Base-by-base conservation (phyloP, 164 flowering plant species). In the Brasenia schreberi region DNA sequence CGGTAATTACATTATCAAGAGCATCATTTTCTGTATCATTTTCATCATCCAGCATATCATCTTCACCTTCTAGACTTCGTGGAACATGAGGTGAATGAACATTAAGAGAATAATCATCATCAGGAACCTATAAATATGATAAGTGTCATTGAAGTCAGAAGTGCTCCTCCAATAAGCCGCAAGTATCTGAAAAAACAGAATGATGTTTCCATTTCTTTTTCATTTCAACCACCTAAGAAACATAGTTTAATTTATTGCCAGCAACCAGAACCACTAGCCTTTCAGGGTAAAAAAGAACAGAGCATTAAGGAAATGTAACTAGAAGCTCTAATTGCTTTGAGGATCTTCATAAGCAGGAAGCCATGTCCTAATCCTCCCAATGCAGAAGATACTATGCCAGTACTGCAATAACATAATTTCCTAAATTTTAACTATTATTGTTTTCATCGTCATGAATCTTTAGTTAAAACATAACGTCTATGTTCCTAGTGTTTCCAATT, bases 61-160 rank as follows among this genome's bases (percentile, higher is more conserved):
- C 42, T 19, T 19, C 63, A 19, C 53, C 18, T 33, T 66, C 70
- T 42, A 64, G 59, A 71, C 58, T 66, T 23, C 18, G 4, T 19
- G 18, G 27, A 56, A 39, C 59, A 4, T 49, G 56, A 49, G 33
- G 7, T n/a, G 43, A 60, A 43, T 6, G 14, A 19, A 62, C 66
- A 23, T 63, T 19, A 39, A 58, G 43, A 66, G 69, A 59, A 53
- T n/a, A 63, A 63, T 66, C 67, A 12, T 66, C 67, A 12, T 59
- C 69, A 63, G 63, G 70, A 63, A 44, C 66, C 70, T 71, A 66
- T 43, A 71, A 63, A n/a, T 16, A 27, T 56, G 61, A 27, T 12
- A 66, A 6, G n/a, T 49, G 52, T 7, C 49, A n/a, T 44, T 14
- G 11, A 64, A 17, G 63, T 16, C 9, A 42, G 5, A 16, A 19